Evolutionary conservation across 495 filamentous ascomycete genomes (phyloP).

Genomic region (Tirmania nivea): DNA sequence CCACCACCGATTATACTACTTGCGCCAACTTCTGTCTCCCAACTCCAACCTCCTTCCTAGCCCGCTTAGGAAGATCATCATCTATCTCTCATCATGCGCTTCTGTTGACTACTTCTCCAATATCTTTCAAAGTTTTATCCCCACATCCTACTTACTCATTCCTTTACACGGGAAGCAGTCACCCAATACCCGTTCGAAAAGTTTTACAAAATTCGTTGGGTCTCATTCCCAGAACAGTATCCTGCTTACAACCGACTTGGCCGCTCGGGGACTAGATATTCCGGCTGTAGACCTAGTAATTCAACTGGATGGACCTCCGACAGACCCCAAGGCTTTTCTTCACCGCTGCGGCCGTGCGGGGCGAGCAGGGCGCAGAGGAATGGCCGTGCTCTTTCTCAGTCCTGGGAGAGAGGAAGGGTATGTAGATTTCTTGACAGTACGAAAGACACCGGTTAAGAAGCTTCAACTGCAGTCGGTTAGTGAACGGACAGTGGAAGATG

Average conservation of each 20-base stretch:
- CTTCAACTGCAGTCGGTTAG: slow-evolving; percentile 20
- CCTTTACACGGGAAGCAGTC: slow-evolving; percentile 80
- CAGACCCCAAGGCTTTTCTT: slow-evolving; percentile 83
- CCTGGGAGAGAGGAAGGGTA: slow-evolving; percentile 77
- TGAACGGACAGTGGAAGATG: slow-evolving; percentile 20
- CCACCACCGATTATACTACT: slow-evolving; percentile 50
- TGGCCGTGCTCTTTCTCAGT: slow-evolving; percentile 66
- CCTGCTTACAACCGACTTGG: slow-evolving; percentile 46
- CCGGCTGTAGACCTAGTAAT: slow-evolving; percentile 86
- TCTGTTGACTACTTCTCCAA: slow-evolving; percentile 83
- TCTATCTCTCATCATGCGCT: slow-evolving; percentile 85
- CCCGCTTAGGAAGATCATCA: slow-evolving; percentile 61
- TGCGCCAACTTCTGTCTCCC: slow-evolving; percentile 45
- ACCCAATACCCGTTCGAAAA: slow-evolving; percentile 55
- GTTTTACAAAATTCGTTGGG: slow-evolving; percentile 49
- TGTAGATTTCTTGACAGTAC: slow-evolving; percentile 62
- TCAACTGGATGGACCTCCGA: slow-evolving; percentile 64
- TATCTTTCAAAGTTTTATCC: slow-evolving; percentile 45
- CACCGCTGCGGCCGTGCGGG: slow-evolving; percentile 88
- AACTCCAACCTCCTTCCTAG: slow-evolving; percentile 28
- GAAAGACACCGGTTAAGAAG: slow-evolving; percentile 63
- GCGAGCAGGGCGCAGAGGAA: slow-evolving; percentile 62
- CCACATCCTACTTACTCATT: slow-evolving; percentile 40
- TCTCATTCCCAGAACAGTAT: slow-evolving; percentile 41
- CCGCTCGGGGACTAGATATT: slow-evolving; percentile 77